phyloP scores from a whole-genome alignment of 2,329 filamentous ascomycete species.

The Colletotrichum sp. region DNA sequence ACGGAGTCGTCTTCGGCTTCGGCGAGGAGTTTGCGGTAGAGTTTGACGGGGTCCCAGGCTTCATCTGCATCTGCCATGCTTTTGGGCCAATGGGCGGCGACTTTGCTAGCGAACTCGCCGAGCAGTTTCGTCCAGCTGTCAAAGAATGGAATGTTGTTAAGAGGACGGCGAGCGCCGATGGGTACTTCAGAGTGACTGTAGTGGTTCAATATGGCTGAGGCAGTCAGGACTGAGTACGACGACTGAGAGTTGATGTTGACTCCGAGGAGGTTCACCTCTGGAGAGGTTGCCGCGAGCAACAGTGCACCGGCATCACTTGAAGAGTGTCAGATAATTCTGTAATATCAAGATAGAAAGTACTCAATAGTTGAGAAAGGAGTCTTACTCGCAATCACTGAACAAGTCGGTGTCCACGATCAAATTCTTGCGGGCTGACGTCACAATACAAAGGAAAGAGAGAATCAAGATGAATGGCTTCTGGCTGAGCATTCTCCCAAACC shows the following conservation, averaged over 20 bases:
- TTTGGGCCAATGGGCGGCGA: constrained; percentile 46
- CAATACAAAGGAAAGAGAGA: neutral
- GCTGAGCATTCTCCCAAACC: neutral
- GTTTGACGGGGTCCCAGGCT: constrained; percentile 43
- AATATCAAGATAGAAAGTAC: neutral
- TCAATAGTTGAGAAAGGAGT: neutral
- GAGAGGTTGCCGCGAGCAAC: constrained; percentile 43
- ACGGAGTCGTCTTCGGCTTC: constrained; percentile 44
- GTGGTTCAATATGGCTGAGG: constrained; percentile 43
- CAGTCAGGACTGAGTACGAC: constrained; percentile 44
- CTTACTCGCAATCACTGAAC: constrained; percentile 51
- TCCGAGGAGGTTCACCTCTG: constrained; percentile 39
- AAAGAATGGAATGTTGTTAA: constrained; percentile 47
- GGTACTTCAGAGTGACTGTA: constrained; percentile 40
- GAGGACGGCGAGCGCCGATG: constrained; percentile 42
- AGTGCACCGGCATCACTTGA: constrained; percentile 46
- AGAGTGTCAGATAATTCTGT: neutral
- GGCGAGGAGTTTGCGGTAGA: constrained; percentile 50
- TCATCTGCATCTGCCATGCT: constrained; percentile 38
- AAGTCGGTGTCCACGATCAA: constrained; percentile 53
- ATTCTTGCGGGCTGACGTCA: constrained; percentile 29
- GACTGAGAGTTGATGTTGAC: constrained; percentile 47
- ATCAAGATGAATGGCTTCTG: neutral
- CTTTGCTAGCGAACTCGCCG: constrained; percentile 51
- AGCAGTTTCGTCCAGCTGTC: constrained; percentile 41